A percentile compares a stretch with the other conserved stretches of the same genome.
Conservation (phyloP, 2,329 filamentous ascomycete genomes). For the Fusarium citri region DNA sequence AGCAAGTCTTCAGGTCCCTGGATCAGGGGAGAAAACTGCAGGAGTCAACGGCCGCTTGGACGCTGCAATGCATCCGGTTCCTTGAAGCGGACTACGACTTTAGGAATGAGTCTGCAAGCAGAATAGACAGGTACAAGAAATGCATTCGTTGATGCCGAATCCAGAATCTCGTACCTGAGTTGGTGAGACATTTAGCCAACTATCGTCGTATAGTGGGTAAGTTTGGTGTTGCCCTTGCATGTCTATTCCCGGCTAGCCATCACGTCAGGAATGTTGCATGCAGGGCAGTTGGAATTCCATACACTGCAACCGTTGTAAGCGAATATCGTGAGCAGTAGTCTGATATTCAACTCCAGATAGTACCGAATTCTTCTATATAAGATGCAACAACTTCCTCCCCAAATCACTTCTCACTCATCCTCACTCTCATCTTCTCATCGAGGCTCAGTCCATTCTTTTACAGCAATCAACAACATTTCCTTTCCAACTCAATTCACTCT, state of each 20-base stretch:
- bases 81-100: not conserved
- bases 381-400: conserved; percentile 4
- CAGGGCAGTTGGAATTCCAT: conserved; percentile 7
- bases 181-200: conserved; percentile 24
- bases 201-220: conserved; percentile 1
- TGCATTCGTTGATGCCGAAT: not conserved
- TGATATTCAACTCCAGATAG: not conserved
- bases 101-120: conserved; percentile 8
- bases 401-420: conserved; percentile 29
- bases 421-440: conserved; percentile 32
- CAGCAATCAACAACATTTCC: not conserved
- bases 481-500: conserved; percentile 6
- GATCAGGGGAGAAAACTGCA: not conserved
- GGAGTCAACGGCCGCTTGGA: not conserved
- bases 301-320: not conserved
- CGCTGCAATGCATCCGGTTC: not conserved
- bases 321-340: not conserved
- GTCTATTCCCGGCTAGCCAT: conserved; percentile 14
- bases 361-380: conserved; percentile 21
- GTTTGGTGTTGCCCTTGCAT: conserved; percentile 29
- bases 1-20: no score
- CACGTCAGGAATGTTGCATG: conserved; percentile 22
- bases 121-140: not conserved
- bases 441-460: conserved; percentile 40
- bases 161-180: conserved; percentile 6